These are phyloP conservation scores for Selaginella moellendorffii DNA, from an alignment of 75 land plant genomes.

Conservation along the genomic window DNA sequence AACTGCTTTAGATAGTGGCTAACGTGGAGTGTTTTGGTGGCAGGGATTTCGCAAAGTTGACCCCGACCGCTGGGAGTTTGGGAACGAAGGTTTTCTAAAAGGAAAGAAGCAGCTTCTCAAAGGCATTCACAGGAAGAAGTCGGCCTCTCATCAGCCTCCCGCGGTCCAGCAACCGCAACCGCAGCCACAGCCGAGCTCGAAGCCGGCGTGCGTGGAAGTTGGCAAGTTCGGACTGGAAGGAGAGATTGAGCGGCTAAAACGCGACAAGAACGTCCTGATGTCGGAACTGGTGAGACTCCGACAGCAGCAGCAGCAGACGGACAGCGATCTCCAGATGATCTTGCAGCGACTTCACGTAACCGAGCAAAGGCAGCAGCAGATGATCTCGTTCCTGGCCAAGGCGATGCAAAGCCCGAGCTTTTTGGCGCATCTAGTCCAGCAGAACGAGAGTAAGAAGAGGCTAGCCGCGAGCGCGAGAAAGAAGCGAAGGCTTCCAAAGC, in stretches of 20 bases:
- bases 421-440: constrained; percentile 31
- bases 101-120: constrained; percentile 61
- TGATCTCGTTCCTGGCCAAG: constrained; percentile 38
- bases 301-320: constrained; percentile 33
- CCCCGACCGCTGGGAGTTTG: constrained; percentile 90
- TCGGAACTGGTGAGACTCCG: constrained; percentile 24
- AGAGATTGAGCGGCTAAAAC: constrained; percentile 44
- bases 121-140: constrained; percentile 61
- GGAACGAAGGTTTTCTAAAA: constrained; percentile 68
- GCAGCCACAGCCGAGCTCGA: neutral
- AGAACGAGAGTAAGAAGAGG: constrained; percentile 36
- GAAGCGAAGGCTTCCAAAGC: constrained; percentile 40
- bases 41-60: constrained; percentile 54
- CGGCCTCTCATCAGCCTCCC: constrained; percentile 35
- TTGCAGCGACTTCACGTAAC: constrained; percentile 24
- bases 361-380: constrained; percentile 44
- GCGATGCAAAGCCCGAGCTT: constrained; percentile 39
- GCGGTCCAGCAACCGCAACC: constrained; percentile 16
- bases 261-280: constrained; percentile 36
- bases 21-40: neutral
- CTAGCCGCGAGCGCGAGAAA: constrained; percentile 34
- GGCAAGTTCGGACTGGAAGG: constrained; percentile 54
- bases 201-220: constrained; percentile 51
- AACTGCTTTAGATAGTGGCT: no score
- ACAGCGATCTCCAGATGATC: constrained; percentile 30